Evolutionary conservation across 202 grass and related monocot genomes (phyloP).

Genomic region (Setaria viridis): DNA sequence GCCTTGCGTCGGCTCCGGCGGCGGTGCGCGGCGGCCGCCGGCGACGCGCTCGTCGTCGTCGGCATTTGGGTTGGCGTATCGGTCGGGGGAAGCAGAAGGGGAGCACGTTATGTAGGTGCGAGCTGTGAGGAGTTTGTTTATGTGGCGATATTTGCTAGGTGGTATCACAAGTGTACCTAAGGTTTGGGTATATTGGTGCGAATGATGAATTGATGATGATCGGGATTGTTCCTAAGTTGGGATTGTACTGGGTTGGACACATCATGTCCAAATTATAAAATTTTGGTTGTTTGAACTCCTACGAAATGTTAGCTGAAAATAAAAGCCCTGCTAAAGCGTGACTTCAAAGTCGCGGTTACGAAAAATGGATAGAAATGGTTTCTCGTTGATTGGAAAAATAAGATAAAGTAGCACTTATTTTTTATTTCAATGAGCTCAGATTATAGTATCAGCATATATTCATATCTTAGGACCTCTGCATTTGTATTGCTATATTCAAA

Average conservation of each 20-base stretch:
- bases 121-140: slow-evolving; percentile 25
- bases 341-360: not conserved
- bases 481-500: not conserved
- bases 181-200: not conserved
- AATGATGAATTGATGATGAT: not conserved
- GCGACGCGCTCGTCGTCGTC: slow-evolving; percentile 37
- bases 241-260: not conserved
- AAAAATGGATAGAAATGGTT: not conserved
- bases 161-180: slow-evolving; percentile 13
- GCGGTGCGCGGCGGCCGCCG: not conserved
- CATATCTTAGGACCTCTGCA: not conserved
- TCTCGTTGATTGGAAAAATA: not conserved
- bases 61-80: slow-evolving; percentile 61
- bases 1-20: slow-evolving; percentile 39
- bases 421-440: not conserved
- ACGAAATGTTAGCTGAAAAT: not conserved
- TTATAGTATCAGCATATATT: no score
- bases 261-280: not conserved
- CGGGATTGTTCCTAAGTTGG: not conserved
- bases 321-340: not conserved
- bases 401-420: not conserved
- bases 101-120: slow-evolving; percentile 45
- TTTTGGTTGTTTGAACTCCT: not conserved
- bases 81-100: slow-evolving; percentile 20
- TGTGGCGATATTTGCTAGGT: slow-evolving; percentile 40